Percentiles rank a stretch among this genome's conserved stretches.
These are phyloP conservation scores for Moesziomyces aphidis DNA, from an alignment of 1,284 basidiomycete genomes.

Conservation along the genomic window DNA sequence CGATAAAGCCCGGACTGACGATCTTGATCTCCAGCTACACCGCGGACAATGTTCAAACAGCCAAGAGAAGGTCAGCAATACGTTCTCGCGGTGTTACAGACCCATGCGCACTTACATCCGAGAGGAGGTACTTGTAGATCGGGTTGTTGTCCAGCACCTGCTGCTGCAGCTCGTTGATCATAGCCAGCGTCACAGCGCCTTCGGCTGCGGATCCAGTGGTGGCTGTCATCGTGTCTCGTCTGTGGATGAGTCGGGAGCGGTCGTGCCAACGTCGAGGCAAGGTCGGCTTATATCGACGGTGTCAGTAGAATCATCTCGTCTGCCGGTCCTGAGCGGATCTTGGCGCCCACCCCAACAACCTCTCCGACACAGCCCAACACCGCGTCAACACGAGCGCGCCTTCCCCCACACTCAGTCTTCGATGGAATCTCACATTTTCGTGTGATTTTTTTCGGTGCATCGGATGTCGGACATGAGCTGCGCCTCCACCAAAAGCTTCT, in stretches of 20 bases:
- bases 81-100: too few relatives aligned
- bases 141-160: slow-evolving; percentile 45
- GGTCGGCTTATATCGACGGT: background rate
- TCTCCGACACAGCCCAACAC: background rate
- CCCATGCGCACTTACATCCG: slow-evolving; percentile 24
- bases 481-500: slow-evolving; percentile 15
- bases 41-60: background rate
- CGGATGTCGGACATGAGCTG: slow-evolving; percentile 15
- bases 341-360: background rate
- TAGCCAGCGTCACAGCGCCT: slow-evolving; percentile 31
- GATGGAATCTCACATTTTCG: too few relatives aligned
- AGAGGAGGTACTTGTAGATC: slow-evolving; percentile 52
- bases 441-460: background rate
- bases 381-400: background rate
- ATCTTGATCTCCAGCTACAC: slow-evolving; percentile 31
- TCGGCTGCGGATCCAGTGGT: background rate
- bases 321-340: background rate
- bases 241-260: background rate
- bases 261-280: too few relatives aligned
- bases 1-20: slow-evolving; percentile 28
- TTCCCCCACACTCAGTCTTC: background rate
- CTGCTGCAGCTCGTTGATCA: slow-evolving; percentile 47
- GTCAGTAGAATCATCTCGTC: background rate
- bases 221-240: slow-evolving; percentile 12
- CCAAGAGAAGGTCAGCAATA: background rate